Conservation (phyloP, 495 filamentous ascomycete genomes). For the Tuber calosporum region DNA sequence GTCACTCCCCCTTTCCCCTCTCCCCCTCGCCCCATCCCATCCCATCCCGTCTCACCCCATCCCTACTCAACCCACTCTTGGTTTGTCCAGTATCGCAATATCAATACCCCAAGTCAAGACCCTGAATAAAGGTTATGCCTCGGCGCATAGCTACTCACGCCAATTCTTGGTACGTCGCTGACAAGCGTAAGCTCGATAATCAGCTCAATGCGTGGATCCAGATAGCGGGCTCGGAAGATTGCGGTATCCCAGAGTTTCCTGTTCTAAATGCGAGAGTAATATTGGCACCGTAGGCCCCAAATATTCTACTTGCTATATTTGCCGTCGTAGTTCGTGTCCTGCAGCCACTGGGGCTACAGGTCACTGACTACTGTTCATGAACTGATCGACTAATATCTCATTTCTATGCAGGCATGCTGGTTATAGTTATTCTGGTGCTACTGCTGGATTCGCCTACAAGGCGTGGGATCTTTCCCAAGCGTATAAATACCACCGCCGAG, state of each 20-base stretch:
- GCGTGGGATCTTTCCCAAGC: constrained; percentile 74
- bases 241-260: constrained; percentile 50
- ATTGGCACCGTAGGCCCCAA: constrained; percentile 78
- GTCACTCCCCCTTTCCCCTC: neutral
- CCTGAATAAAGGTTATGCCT: constrained; percentile 46
- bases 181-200: constrained; percentile 51
- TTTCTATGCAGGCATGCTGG: constrained; percentile 68
- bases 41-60: neutral
- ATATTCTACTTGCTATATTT: neutral
- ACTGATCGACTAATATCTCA: neutral
- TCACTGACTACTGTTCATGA: neutral
- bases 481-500: constrained; percentile 42
- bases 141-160: constrained; percentile 61
- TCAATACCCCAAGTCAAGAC: neutral
- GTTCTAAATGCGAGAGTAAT: constrained; percentile 73
- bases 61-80: neutral
- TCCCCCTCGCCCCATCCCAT: neutral
- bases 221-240: constrained; percentile 50
- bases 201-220: constrained; percentile 74
- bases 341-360: neutral
- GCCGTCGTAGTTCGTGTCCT: neutral
- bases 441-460: constrained; percentile 93
- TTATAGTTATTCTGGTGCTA: constrained; percentile 88
- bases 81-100: neutral
- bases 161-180: constrained; percentile 78